A percentile compares a stretch with the other conserved stretches of the same genome.
Evolutionary conservation across 495 filamentous ascomycete species (phyloP).

Genomic region (Aspergillus homomorphus): DNA sequence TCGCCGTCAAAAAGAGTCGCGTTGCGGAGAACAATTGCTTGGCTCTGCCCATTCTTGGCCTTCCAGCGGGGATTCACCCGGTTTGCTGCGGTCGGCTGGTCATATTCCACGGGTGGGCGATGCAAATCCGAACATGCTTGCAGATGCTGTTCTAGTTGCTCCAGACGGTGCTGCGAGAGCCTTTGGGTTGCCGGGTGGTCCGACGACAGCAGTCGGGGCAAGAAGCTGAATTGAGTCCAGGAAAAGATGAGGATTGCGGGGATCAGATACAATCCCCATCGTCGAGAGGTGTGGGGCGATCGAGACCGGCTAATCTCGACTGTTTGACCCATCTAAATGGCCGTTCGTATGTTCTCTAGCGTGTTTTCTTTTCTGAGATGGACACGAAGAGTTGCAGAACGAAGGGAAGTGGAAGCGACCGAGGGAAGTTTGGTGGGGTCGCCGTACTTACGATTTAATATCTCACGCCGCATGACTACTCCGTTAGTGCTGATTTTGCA

Average conservation of each 20-base stretch:
- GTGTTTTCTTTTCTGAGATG: too few relatives aligned
- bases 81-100: not conserved
- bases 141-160: not conserved
- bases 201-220: not conserved
- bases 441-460: too few relatives aligned
- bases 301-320: not conserved
- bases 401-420: too few relatives aligned
- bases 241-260: not conserved
- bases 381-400: too few relatives aligned
- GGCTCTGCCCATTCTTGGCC: not conserved
- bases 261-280: not conserved
- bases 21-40: slow-evolving; percentile 1
- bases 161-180: not conserved
- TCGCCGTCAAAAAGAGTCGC: slow-evolving; percentile 4
- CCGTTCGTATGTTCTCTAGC: too few relatives aligned
- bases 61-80: not conserved
- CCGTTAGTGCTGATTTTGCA: too few relatives aligned
- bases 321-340: not conserved
- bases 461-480: too few relatives aligned
- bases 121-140: not conserved
- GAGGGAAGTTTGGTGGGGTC: too few relatives aligned
- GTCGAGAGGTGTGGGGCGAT: not conserved
- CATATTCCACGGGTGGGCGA: not conserved
- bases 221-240: not conserved
- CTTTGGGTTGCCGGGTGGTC: not conserved